Percentiles rank a stretch among this genome's conserved stretches.
These are phyloP conservation scores for Gossypium rotundifolium DNA, from an alignment of 345 rosid species.

Conservation along the genomic window DNA sequence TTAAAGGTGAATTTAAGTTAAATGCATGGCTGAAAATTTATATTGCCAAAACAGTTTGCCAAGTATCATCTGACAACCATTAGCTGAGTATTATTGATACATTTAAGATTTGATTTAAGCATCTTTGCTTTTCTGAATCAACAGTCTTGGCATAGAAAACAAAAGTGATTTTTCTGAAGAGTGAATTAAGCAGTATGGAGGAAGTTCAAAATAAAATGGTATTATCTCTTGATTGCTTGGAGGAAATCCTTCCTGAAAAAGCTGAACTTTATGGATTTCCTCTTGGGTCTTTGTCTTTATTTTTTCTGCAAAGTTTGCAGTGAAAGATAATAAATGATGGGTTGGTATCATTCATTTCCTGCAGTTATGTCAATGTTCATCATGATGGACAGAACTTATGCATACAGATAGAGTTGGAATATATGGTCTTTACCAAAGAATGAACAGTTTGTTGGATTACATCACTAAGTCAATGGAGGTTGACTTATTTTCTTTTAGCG, in stretches of 20 bases:
- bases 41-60: not conserved
- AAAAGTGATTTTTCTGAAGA: not conserved
- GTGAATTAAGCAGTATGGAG: not conserved
- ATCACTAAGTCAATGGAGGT: not conserved
- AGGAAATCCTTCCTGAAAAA: not conserved
- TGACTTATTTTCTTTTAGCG: not conserved
- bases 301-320: not conserved
- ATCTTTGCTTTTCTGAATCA: not conserved
- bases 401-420: not conserved
- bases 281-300: not conserved
- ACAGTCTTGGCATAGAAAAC: not conserved
- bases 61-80: not conserved
- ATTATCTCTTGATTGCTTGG: not conserved
- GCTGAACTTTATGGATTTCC: not conserved
- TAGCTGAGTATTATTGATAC: not conserved
- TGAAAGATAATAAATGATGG: not conserved
- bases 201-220: not conserved
- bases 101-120: not conserved
- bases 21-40: not conserved
- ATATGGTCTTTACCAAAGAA: not conserved
- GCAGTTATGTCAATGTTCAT: not conserved
- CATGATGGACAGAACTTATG: not conserved
- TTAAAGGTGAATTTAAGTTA: conserved; percentile 48
- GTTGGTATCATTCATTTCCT: not conserved
- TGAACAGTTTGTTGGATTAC: not conserved